phyloP scores from a whole-genome alignment of 768 basidiomycete genomes.

The Hygrocybe punicea region DNA sequence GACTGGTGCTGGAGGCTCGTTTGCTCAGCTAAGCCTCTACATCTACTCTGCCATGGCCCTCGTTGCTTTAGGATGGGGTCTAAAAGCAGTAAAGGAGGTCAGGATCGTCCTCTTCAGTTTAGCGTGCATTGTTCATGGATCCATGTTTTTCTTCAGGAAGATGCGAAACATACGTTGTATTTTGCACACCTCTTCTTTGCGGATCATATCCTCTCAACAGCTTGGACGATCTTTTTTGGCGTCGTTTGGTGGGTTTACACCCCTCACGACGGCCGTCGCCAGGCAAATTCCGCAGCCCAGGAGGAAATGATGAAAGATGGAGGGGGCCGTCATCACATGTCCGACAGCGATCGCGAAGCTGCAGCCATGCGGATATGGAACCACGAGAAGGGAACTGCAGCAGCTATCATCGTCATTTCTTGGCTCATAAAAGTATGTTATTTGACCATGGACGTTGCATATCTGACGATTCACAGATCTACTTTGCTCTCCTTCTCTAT shows the following conservation, averaged over 20 bases:
- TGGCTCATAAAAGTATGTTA: slow-evolving; percentile 82
- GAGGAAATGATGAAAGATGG: slow-evolving; percentile 71
- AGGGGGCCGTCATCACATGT: slow-evolving; percentile 51
- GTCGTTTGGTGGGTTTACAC: slow-evolving; percentile 88
- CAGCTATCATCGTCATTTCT: slow-evolving; percentile 69
- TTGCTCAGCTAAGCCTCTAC: slow-evolving; percentile 89
- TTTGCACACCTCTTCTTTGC: slow-evolving; percentile 90
- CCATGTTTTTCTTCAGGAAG: slow-evolving; percentile 60
- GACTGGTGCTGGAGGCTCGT: slow-evolving; percentile 88
- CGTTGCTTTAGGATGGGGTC: slow-evolving; percentile 78
- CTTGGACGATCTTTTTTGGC: slow-evolving; percentile 91
- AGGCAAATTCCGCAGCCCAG: slow-evolving; percentile 84
- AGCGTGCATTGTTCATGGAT: slow-evolving; percentile 9
- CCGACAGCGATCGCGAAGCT: slow-evolving; percentile 58
- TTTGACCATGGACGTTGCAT: background rate
- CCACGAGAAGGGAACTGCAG: slow-evolving; percentile 81
- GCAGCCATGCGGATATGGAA: slow-evolving; percentile 87
- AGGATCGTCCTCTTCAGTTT: slow-evolving; percentile 25
- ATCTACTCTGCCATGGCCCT: slow-evolving; percentile 87
- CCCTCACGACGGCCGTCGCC: slow-evolving; percentile 83
- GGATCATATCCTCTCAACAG: slow-evolving; percentile 86
- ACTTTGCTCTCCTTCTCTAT: slow-evolving; percentile 86
- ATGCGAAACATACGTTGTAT: slow-evolving; percentile 76
- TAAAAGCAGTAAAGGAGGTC: slow-evolving; percentile 82
- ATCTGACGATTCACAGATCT: slow-evolving; percentile 55